Evolutionary conservation across 768 basidiomycete species (phyloP).

Genomic region (Neoboletus subvelutipes): DNA sequence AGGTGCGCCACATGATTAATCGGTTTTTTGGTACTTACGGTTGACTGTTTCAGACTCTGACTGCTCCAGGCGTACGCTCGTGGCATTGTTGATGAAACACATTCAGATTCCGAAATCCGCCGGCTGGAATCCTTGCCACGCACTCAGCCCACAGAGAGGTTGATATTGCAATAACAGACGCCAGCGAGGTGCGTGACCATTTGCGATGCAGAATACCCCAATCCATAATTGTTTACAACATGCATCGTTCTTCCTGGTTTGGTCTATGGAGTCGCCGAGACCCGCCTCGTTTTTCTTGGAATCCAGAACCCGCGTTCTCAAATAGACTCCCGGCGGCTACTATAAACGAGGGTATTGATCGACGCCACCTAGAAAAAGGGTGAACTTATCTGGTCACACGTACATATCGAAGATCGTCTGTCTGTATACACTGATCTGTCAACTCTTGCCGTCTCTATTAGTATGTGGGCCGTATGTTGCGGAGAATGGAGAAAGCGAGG

Average conservation of each 20-base stretch:
- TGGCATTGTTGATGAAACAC: conserved; percentile 41
- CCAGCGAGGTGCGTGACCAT: conserved; percentile 41
- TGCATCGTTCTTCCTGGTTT: conserved; percentile 54
- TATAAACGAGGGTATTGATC: conserved; percentile 43
- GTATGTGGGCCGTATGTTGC: conserved; percentile 47
- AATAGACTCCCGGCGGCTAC: conserved; percentile 51
- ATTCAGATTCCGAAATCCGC: conserved; percentile 47
- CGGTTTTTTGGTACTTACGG: not conserved
- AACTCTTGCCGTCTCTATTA: conserved; percentile 14
- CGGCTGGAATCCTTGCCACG: conserved; percentile 34
- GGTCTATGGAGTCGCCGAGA: conserved; percentile 55
- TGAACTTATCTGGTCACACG: conserved; percentile 53
- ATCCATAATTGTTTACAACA: conserved; percentile 40
- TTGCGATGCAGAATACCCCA: not conserved
- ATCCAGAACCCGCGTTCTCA: conserved; percentile 54
- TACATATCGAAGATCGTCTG: conserved; percentile 47
- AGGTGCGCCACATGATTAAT: not conserved
- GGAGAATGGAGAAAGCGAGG: conserved; percentile 46
- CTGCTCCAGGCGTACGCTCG: not conserved
- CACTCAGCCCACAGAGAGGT: conserved; percentile 49
- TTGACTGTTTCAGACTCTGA: not conserved
- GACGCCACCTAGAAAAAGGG: conserved; percentile 54
- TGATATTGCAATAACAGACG: conserved; percentile 46
- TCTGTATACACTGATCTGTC: conserved; percentile 39
- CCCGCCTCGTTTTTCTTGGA: conserved; percentile 46